Conservation (phyloP, 257 asterid genomes). For the Solanum arcanum region DNA sequence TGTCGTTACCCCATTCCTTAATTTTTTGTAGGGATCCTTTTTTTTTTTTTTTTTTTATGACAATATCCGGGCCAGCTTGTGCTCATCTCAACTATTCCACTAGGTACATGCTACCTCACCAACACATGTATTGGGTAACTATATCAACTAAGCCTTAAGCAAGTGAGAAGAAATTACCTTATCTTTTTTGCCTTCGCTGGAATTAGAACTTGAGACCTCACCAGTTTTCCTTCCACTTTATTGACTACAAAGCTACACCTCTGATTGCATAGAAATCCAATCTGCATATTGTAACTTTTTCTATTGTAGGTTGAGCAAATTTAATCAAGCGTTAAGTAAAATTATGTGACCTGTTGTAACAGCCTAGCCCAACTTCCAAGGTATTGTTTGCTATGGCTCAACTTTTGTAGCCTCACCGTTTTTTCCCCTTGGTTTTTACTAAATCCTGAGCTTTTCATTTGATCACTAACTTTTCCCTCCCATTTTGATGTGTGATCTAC, state of each 20-base stretch:
- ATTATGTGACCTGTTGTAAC: not conserved
- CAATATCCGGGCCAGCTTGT: not conserved
- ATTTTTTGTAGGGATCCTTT: not conserved
- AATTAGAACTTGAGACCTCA: not conserved
- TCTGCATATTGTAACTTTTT: not conserved
- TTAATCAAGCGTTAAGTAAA: not conserved
- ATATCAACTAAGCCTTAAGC: not conserved
- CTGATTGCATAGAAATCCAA: not conserved
- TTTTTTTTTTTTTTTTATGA: not conserved
- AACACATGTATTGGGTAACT: not conserved
- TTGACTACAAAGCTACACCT: not conserved
- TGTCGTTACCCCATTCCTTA: not conserved
- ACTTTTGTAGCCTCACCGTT: not conserved
- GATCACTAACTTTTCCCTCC: not conserved
- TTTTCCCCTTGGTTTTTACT: not conserved
- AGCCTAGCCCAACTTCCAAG: not conserved
- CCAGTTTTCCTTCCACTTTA: not conserved
- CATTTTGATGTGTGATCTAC: not conserved
- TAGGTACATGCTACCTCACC: not conserved
- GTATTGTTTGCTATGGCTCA: not conserved
- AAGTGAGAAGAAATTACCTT: not conserved
- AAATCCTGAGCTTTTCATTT: not conserved
- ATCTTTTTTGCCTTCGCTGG: not conserved
- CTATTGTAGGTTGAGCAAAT: not conserved
- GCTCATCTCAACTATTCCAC: not conserved